Conservation (phyloP, 352 stramenopile species). For the Phytophthora pini region DNA sequence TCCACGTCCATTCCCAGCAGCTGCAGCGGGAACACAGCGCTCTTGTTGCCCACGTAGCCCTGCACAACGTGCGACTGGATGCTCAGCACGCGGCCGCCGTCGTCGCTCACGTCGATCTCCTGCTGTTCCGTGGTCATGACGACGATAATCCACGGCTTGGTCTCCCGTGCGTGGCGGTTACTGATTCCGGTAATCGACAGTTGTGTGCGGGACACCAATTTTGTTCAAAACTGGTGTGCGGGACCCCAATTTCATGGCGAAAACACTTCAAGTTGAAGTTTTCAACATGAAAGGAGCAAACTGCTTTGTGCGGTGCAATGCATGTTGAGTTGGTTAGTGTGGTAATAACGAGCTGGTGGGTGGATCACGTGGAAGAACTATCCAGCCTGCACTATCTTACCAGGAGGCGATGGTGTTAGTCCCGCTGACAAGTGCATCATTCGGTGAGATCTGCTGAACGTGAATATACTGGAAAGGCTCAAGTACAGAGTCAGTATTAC, state of each 20-base stretch:
- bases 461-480: conserved; percentile 14
- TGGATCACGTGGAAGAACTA: no score
- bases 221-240: background rate
- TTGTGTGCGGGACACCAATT: conserved; percentile 22
- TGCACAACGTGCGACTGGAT: conserved; percentile 91
- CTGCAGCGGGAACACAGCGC: conserved; percentile 85
- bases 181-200: conserved; percentile 28
- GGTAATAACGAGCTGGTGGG: no score
- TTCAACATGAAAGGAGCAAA: no score
- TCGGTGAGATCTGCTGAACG: background rate
- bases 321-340: no score
- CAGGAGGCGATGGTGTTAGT: background rate
- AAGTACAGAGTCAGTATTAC: background rate
- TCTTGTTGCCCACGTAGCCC: conserved; percentile 90
- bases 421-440: conserved; percentile 1
- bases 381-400: background rate
- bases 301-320: no score
- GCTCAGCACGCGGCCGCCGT: conserved; percentile 75
- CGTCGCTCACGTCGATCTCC: conserved; percentile 37
- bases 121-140: conserved; percentile 15
- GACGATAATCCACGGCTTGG: background rate
- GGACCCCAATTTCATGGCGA: no score
- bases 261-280: no score
- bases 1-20: conserved; percentile 87
- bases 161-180: conserved; percentile 17